Percentiles rank a stretch among this genome's conserved stretches.
phyloP scores from a whole-genome alignment of 805 yeast species.

The Candida qinlingensis region DNA sequence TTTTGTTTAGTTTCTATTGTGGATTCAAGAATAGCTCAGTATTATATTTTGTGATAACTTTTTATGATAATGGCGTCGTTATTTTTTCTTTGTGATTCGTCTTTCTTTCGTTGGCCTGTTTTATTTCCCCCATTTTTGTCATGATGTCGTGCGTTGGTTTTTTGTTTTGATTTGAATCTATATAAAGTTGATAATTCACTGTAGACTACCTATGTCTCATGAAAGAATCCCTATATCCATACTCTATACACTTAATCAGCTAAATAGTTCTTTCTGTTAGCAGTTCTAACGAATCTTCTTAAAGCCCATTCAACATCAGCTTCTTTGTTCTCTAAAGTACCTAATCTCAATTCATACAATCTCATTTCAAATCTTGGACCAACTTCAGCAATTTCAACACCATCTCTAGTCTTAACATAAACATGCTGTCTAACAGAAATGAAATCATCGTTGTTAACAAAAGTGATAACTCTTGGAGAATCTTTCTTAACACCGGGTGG shows the following conservation, averaged over 20 bases:
- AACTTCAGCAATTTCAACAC: conserved; percentile 89
- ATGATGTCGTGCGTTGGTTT: not conserved
- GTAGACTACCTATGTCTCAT: no score
- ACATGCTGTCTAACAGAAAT: conserved; percentile 95
- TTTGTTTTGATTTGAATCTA: not conserved
- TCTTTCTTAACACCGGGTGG: conserved; percentile 97
- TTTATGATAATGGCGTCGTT: not conserved
- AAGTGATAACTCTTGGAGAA: conserved; percentile 86
- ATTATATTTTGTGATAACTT: not conserved
- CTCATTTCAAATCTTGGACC: conserved; percentile 99
- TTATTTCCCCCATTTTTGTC: no score
- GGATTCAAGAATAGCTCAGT: not conserved
- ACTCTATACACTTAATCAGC: conserved; percentile 13
- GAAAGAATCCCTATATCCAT: no score
- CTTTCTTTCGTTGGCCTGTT: no score
- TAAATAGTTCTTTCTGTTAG: conserved; percentile 87
- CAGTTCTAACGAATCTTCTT: conserved; percentile 90
- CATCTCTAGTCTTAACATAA: conserved; percentile 81
- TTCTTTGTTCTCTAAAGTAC: conserved; percentile 91
- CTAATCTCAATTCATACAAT: conserved; percentile 79
- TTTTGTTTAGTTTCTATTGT: not conserved
- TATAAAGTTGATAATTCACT: no score
- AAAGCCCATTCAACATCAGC: conserved; percentile 98
- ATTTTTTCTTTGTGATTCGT: not conserved
- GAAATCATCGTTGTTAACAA: conserved; percentile 85